Base-by-base conservation (phyloP, 257 asterid genomes). In the Solanum chaucha region DNA sequence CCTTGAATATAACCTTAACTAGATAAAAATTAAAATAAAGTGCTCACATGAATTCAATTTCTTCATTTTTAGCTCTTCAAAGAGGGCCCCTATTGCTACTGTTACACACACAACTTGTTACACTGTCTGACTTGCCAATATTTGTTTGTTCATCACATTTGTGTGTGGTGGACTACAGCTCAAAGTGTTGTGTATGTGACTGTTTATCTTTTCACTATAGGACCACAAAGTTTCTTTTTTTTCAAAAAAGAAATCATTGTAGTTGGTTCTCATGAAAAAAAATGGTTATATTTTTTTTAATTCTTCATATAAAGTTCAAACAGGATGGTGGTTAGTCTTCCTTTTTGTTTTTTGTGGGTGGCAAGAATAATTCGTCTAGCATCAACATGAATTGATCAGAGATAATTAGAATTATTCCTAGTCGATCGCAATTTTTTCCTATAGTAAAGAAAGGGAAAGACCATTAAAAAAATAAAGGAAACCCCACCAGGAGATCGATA, bases 1-100 rank as follows among this genome's bases (percentile, higher is more conserved):
- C 89, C 88, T 83, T 75, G 41, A 40, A 80, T 80, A 59, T 78
- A 91, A 92, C 94, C 97, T 84, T 90, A 91, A 92, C 90, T 87
- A 75, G 90, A 90, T 87, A 89, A 92, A 40, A 91, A n/a, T n/a
- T n/a, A 4, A 11, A 65, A 65, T 64, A 65, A 64, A 65, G 35
- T 24, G 72, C 34, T 65, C 72, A 65, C 91, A 88, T 90, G 64
- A 78, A 78, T 44, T 78, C 6, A 11, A 8, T 26, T 24, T 34
- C 6, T 44, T 28, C 77, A 55, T 58, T 6, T 64, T 83, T 82
- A 3, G 72, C 3, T 70, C 40, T 70, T 70, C 77, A 34, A 71
- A 10, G 0, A 20, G 46, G 41, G 44, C 3, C 80, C 80, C 6
- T 17, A 32, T 71, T 32, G 24, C 78, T 4, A 34, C 48, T 72